Base-by-base conservation (phyloP, 2,329 filamentous ascomycete genomes). In the Tolypocladium cylindrosporum region DNA sequence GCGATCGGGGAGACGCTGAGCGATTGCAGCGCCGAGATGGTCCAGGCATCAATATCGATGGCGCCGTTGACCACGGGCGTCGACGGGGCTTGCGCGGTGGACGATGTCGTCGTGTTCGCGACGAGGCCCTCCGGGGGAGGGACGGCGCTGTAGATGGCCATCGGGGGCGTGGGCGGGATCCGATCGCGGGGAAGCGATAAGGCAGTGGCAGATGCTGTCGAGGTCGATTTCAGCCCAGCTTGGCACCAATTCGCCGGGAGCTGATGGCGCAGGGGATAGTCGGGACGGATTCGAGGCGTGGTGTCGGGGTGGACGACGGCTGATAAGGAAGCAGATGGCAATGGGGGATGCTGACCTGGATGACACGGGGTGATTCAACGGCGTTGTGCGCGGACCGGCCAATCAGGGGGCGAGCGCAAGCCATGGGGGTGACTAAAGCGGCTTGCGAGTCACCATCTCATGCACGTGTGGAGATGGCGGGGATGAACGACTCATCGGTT, bases 21-120 rank as follows among this genome's bases (percentile, higher is more conserved):
- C 51, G 77, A 80, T 65, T 80, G 74, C 52, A 85, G 77, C 7
- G 83, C 80, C 21, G 77, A 78, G 56, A 81, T 74, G 16, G 86
- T 85, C 87, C 87, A 90, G 40, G 84, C 79, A 61, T 87, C 86
- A 59, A 89, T 85, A 61, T 87, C 82, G 57, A 83, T 75, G 55
- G 66, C 65, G 0, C 60, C 58, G 39, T 63, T 63, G 40, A 60
- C 65, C 16, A 66, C 65, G 19, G 65, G 63, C 8, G 68, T 66
- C 31, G 65, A 65, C 36, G 63, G 60, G 24, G 65, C 62, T 27
- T 64, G 56, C 40, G 64, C 45, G 56, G 60, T 52, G 56, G 59
- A 56, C 54, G 63, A 55, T 57, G 57, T 58, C 54, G 63, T 55
- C 57, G 57, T 58, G 60, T 62, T 51, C 56, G 64, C 55, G 34